Conservation (phyloP, 192 early-diverging fungal species). For the Umbelopsis isabellina region DNA sequence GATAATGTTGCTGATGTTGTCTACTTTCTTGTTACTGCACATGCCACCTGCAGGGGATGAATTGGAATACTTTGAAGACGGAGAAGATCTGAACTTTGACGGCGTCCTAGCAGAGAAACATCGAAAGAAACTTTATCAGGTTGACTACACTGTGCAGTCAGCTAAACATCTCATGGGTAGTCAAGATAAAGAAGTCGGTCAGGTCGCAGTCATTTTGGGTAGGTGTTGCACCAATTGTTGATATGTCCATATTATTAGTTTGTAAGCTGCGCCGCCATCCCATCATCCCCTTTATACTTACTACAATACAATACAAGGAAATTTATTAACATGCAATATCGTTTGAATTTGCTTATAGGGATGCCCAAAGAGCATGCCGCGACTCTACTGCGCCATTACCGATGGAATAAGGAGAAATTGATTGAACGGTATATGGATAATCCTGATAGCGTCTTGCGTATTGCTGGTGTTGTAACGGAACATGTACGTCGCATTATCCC, state of each 20-base stretch:
- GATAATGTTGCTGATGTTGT: not conserved
- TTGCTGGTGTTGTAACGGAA: constrained; percentile 74
- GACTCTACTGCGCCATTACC: constrained; percentile 75
- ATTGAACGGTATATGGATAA: constrained; percentile 81
- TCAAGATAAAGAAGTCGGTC: constrained; percentile 68
- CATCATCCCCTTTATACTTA: constrained; percentile 8
- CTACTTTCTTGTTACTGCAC: constrained; percentile 12
- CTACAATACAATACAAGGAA: not conserved
- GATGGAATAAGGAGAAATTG: constrained; percentile 87
- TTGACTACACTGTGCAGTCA: constrained; percentile 74
- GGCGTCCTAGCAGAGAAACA: constrained; percentile 63
- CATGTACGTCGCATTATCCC: constrained; percentile 38
- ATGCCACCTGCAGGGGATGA: constrained; percentile 27
- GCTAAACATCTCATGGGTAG: constrained; percentile 58
- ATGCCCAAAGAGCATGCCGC: constrained; percentile 67
- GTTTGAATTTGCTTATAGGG: not conserved
- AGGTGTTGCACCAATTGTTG: not conserved
- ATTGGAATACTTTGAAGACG: constrained; percentile 49
- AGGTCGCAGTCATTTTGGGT: constrained; percentile 77
- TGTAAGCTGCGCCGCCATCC: not conserved
- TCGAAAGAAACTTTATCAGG: constrained; percentile 68
- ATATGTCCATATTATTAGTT: not conserved
- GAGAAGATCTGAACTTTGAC: constrained; percentile 60
- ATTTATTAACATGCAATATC: constrained; percentile 3
- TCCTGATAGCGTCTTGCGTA: constrained; percentile 57